phyloP scores from a whole-genome alignment of 1,284 basidiomycete genomes.

The Nidula niveotomentosa region DNA sequence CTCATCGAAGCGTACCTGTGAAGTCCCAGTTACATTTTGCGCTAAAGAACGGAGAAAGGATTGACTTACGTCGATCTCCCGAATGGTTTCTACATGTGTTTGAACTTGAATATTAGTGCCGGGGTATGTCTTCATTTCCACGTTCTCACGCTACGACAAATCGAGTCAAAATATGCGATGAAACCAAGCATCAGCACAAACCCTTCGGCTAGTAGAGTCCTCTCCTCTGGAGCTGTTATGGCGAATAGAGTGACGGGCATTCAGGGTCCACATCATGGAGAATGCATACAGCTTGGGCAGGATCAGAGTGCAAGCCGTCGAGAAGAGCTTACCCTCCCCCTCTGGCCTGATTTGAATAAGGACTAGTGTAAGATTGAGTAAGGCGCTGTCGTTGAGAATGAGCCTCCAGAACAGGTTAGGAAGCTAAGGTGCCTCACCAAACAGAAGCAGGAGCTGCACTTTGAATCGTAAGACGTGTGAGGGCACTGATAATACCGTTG shows the following conservation, averaged over 20 bases:
- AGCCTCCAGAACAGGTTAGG: not conserved
- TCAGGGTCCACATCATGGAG: not conserved
- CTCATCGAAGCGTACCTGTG: not conserved
- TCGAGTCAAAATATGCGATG: not conserved
- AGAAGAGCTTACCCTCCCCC: not conserved
- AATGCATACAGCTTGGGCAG: not conserved
- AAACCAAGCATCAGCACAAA: not conserved
- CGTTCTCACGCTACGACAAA: not conserved
- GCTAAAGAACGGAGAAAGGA: too few relatives aligned
- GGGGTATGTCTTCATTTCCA: not conserved
- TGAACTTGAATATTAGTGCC: not conserved
- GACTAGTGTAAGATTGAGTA: not conserved
- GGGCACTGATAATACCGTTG: not conserved
- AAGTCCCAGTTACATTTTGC: not conserved
- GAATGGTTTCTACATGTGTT: not conserved
- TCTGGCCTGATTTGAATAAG: not conserved
- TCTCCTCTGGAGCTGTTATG: not conserved
- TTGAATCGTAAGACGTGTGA: not conserved
- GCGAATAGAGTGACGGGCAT: not conserved
- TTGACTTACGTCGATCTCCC: not conserved
- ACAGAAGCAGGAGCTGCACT: not conserved
- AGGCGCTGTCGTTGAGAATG: not conserved
- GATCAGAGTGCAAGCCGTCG: not conserved
- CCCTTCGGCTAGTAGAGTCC: not conserved
- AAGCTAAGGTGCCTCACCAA: not conserved